A percentile compares a stretch with the other conserved stretches of the same genome.
Evolutionary conservation across 2,329 filamentous ascomycete genomes (phyloP).

Genomic region (Verticillium klebahnii): DNA sequence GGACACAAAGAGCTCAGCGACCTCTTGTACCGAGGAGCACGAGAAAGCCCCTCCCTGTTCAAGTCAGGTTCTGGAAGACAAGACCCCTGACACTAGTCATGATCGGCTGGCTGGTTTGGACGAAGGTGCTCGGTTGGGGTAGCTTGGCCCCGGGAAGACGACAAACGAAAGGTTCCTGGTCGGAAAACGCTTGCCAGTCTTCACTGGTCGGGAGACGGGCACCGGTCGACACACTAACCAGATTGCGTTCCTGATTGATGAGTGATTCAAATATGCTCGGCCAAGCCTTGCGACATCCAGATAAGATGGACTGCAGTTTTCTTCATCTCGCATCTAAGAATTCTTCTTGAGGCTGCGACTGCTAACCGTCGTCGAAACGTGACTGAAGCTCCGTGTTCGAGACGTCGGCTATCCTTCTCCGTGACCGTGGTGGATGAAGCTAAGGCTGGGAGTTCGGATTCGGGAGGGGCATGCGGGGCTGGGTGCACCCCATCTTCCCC

Average conservation of each 20-base stretch:
- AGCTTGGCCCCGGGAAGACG: background rate
- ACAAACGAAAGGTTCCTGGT: background rate
- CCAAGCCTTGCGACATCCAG: no score
- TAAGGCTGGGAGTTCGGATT: no score
- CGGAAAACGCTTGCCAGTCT: slow-evolving; percentile 4
- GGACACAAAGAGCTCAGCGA: background rate
- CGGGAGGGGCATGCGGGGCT: background rate
- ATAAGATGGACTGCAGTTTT: no score
- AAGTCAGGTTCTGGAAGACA: background rate
- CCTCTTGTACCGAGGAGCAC: background rate
- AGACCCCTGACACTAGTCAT: slow-evolving; percentile 1
- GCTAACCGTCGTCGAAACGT: no score
- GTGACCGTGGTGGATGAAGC: background rate
- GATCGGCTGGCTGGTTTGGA: background rate
- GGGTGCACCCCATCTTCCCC: background rate
- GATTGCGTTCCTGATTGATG: background rate
- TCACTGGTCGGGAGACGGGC: background rate
- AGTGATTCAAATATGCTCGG: no score
- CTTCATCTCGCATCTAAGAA: no score
- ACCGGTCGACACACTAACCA: background rate
- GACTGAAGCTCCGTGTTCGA: background rate
- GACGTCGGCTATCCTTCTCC: slow-evolving; percentile 1
- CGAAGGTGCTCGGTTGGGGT: background rate
- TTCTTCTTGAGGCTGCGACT: no score
- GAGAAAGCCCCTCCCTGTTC: background rate